These are phyloP conservation scores for Amaranthus cruentus DNA, from an alignment of 148 eudicot genomes.

Conservation along the genomic window DNA sequence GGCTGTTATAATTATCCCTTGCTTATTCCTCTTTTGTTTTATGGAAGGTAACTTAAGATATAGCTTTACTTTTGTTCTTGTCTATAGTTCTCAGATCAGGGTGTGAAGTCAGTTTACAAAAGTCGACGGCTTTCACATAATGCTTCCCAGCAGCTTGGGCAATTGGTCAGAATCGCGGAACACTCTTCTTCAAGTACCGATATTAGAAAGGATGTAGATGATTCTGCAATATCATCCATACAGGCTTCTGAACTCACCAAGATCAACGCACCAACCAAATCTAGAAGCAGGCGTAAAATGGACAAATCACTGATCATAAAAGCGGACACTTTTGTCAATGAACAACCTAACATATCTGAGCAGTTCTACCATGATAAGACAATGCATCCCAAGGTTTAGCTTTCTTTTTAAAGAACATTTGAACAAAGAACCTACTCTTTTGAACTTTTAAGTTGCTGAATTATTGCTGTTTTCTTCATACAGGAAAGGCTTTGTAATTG, in stretches of 20 bases:
- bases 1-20: not conserved
- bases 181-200: slow-evolving; percentile 65
- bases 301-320: slow-evolving; percentile 39
- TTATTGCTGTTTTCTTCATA: slow-evolving; percentile 15
- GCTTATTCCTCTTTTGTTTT: not conserved
- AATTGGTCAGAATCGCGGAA: slow-evolving; percentile 47
- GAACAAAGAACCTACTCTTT: not conserved
- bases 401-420: not conserved
- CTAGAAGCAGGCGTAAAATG: slow-evolving; percentile 71
- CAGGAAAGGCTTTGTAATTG: slow-evolving; percentile 69
- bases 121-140: slow-evolving; percentile 43
- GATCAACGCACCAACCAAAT: slow-evolving; percentile 45
- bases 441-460: slow-evolving; percentile 9
- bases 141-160: slow-evolving; percentile 48
- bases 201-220: slow-evolving; percentile 63
- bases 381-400: slow-evolving; percentile 46
- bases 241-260: slow-evolving; percentile 44
- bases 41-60: not conserved
- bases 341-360: slow-evolving; percentile 33
- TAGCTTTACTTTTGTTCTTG: slow-evolving; percentile 15
- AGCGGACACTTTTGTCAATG: slow-evolving; percentile 33
- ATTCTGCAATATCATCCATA: slow-evolving; percentile 51
- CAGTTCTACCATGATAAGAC: slow-evolving; percentile 31
- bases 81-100: slow-evolving; percentile 46
- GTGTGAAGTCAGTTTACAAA: slow-evolving; percentile 42